Evolutionary conservation across 1,284 basidiomycete species (phyloP), one percentile per base, ranked within the genome.

Genomic region (Sutorius eximius): DNA sequence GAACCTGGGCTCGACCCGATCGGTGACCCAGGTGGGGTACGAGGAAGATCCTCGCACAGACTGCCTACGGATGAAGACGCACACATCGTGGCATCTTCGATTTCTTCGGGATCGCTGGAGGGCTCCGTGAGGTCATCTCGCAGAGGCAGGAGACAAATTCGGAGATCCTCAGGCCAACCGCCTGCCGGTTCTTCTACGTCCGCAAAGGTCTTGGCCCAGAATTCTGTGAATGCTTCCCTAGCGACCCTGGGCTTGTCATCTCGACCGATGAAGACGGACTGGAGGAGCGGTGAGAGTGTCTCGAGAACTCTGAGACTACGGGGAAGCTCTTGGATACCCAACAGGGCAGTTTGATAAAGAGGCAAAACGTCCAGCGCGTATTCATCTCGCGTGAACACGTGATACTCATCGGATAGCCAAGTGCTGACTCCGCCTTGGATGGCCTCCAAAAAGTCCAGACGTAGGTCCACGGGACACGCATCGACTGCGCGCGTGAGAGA

Each of bases 391-490:
- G 72, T 71, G 68, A 86, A 81, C 5, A 75, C 72, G 24, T 67
- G 59, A 42, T 72, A 73, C 42, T 83, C 80, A 68, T 91, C 88
- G 8, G 77, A 72, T 29, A 90, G 67, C 89, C 88, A 91, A 12
- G 75, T 59, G 37, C 71, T 68, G n/a, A 88, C 52, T 18, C 85
- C 83, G 1, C 83, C 82, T 51, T 82, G 77, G 7, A 82, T 56
- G 12, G 68, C 57, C 43, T 80, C 75, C 38, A 89, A 67, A 34
- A 83, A 61, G 20, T 70, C 63, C 45, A 75, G 59, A 42, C 77
- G 64, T 46, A 84, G 71, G 43, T 77, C 75, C 7, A 58, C 52
- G 3, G 83, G 83, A 62, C 83, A 86, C 1, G 70, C 61, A 48
- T 85, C 82, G 45, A 89, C 71, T 6, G 80, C 64, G 5, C 73